phyloP scores from a whole-genome alignment of 352 stramenopile genomes.

The Pythium dissimile region DNA sequence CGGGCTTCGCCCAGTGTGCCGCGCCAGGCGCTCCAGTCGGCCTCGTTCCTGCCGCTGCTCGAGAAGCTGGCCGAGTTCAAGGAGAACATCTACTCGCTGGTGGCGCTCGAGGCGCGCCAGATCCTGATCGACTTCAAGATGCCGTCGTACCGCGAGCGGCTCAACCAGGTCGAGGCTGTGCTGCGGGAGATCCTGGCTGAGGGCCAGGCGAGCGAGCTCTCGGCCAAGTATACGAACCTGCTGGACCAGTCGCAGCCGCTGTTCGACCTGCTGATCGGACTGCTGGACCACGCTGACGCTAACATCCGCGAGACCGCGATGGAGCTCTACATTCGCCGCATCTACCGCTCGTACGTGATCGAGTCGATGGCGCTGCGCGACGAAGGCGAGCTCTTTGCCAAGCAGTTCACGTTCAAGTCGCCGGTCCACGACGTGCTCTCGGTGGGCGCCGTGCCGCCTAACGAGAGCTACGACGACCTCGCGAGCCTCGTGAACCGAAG shows the following conservation, averaged over 20 bases:
- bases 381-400: slow-evolving; percentile 62
- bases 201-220: slow-evolving; percentile 41
- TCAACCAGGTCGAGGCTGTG: slow-evolving; percentile 75
- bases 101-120: slow-evolving; percentile 94
- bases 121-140: slow-evolving; percentile 97
- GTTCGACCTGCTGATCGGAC: slow-evolving; percentile 80
- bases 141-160: slow-evolving; percentile 91
- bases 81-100: slow-evolving; percentile 89
- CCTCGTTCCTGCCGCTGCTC: slow-evolving; percentile 76
- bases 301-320: slow-evolving; percentile 68
- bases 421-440: slow-evolving; percentile 74
- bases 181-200: slow-evolving; percentile 67
- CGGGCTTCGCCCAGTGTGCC: slow-evolving; percentile 28
- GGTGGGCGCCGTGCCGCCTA: slow-evolving; percentile 57
- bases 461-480: slow-evolving; percentile 84
- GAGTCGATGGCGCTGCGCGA: slow-evolving; percentile 78
- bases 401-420: slow-evolving; percentile 87
- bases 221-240: slow-evolving; percentile 49
- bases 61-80: slow-evolving; percentile 86
- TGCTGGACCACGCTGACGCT: slow-evolving; percentile 68
- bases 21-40: slow-evolving; percentile 55
- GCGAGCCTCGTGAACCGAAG: slow-evolving; percentile 48
- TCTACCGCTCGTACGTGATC: slow-evolving; percentile 87
- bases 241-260: slow-evolving; percentile 84
- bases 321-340: slow-evolving; percentile 80